Evolutionary conservation across 345 rosid species (phyloP).

Genomic region (Pugionium dolabratum): DNA sequence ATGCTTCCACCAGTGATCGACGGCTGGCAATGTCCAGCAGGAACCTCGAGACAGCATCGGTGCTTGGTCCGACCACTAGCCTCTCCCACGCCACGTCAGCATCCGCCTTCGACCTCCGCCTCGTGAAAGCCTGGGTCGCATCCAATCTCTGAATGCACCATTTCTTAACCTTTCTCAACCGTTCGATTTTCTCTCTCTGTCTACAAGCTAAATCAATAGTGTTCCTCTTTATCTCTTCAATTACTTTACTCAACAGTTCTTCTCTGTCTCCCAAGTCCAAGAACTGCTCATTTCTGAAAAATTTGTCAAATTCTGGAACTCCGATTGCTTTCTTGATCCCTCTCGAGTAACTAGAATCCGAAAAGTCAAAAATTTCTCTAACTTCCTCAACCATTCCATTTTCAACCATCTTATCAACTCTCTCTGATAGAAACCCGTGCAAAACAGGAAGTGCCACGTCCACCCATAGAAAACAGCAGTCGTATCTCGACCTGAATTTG

Average conservation of each 20-base stretch:
- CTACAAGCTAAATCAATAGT: slow-evolving; percentile 54
- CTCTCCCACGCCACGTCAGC: slow-evolving; percentile 59
- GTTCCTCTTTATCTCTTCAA: slow-evolving; percentile 53
- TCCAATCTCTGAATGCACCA: slow-evolving; percentile 69
- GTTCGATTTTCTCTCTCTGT: slow-evolving; percentile 61
- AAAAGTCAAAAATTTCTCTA: slow-evolving; percentile 51
- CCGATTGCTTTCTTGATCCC: slow-evolving; percentile 72
- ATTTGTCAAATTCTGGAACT: slow-evolving; percentile 61
- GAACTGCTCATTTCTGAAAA: slow-evolving; percentile 48
- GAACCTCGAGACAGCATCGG: slow-evolving; percentile 46
- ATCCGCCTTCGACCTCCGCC: slow-evolving; percentile 43
- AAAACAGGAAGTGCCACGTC: slow-evolving; percentile 61
- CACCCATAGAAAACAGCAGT: slow-evolving; percentile 64
- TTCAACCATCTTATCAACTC: slow-evolving; percentile 68
- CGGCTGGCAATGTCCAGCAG: slow-evolving; percentile 36
- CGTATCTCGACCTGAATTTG: slow-evolving; percentile 51
- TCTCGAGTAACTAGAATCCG: slow-evolving; percentile 44
- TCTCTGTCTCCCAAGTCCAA: slow-evolving; percentile 33
- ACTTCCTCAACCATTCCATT: slow-evolving; percentile 72
- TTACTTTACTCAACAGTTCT: slow-evolving; percentile 48
- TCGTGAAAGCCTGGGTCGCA: slow-evolving; percentile 59
- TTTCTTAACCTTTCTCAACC: slow-evolving; percentile 50
- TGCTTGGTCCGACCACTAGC: slow-evolving; percentile 56
- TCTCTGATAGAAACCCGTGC: slow-evolving; percentile 45
- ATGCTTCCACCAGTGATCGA: slow-evolving; percentile 7